These are phyloP conservation scores for Penicillium coffeae DNA, from an alignment of 495 filamentous ascomycete genomes.

Conservation along the genomic window DNA sequence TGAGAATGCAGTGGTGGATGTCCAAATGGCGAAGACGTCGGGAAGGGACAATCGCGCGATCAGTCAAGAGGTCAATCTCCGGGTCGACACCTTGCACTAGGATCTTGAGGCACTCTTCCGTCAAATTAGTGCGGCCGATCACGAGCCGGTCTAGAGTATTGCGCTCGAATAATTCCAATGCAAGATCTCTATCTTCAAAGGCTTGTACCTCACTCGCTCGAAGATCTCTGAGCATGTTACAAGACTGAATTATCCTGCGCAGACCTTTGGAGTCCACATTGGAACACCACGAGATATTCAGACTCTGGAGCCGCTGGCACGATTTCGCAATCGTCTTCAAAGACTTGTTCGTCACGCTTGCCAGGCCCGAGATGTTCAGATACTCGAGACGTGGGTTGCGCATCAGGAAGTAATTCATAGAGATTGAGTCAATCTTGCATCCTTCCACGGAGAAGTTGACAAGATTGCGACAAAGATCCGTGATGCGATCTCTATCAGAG, in stretches of 20 bases:
- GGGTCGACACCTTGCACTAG: slow-evolving; percentile 72
- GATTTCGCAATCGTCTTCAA: slow-evolving; percentile 83
- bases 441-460: slow-evolving; percentile 84
- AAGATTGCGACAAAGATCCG: slow-evolving; percentile 78
- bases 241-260: slow-evolving; percentile 65
- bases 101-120: slow-evolving; percentile 63
- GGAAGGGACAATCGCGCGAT: slow-evolving; percentile 69
- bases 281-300: slow-evolving; percentile 91
- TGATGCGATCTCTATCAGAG: slow-evolving; percentile 61
- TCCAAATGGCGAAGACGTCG: slow-evolving; percentile 82
- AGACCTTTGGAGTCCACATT: slow-evolving; percentile 82
- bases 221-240: slow-evolving; percentile 70
- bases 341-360: slow-evolving; percentile 74
- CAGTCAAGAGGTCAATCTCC: slow-evolving; percentile 73
- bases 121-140: slow-evolving; percentile 72
- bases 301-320: slow-evolving; percentile 72
- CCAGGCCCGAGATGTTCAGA: slow-evolving; percentile 79
- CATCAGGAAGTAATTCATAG: slow-evolving; percentile 75
- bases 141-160: slow-evolving; percentile 80
- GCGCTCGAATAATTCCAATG: slow-evolving; percentile 65
- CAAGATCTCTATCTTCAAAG: slow-evolving; percentile 67
- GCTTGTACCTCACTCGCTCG: slow-evolving; percentile 78
- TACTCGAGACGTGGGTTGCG: slow-evolving; percentile 73
- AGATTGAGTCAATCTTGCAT: slow-evolving; percentile 74
- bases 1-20: slow-evolving; percentile 66